These are phyloP conservation scores for Cryptosporidium canis DNA, from an alignment of 169 alveolate species.

Conservation along the genomic window DNA sequence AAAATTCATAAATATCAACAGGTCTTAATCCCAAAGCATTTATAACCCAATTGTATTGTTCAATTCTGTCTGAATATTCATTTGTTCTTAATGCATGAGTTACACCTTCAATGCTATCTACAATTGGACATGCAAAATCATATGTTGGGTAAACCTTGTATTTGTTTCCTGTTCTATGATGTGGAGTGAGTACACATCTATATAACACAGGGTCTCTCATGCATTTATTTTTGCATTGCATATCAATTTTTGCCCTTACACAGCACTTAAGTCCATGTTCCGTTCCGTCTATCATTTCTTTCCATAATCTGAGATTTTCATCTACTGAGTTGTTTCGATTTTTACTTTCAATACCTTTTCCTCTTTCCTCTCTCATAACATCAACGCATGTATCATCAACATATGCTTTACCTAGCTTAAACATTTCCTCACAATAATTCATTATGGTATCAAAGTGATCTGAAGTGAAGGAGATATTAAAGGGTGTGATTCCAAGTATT, in stretches of 20 bases:
- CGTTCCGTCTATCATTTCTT: conserved; percentile 89
- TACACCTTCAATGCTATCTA: conserved; percentile 97
- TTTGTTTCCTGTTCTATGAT: conserved; percentile 92
- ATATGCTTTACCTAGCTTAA: conserved; percentile 91
- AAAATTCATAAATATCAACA: conserved; percentile 93
- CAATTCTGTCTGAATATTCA: conserved; percentile 97
- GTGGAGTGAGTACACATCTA: conserved; percentile 91
- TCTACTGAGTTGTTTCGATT: conserved; percentile 87
- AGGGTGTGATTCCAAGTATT: conserved; percentile 89
- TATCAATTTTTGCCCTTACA: conserved; percentile 96
- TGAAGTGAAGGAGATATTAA: conserved; percentile 91
- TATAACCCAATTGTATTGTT: conserved; percentile 94
- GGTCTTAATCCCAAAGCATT: conserved; percentile 86
- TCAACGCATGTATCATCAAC: conserved; percentile 97
- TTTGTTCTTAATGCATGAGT: conserved; percentile 97
- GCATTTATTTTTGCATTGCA: conserved; percentile 93
- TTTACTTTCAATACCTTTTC: conserved; percentile 92
- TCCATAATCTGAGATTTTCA: conserved; percentile 89
- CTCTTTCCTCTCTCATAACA: conserved; percentile 95
- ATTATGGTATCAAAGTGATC: conserved; percentile 92
- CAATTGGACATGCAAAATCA: conserved; percentile 99
- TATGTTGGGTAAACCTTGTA: conserved; percentile 98
- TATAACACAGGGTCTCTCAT: conserved; percentile 98
- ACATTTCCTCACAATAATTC: conserved; percentile 86
- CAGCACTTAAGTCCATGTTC: conserved; percentile 91